Conservation (phyloP, 805 yeast species). For the Kuraishia hungarica region DNA sequence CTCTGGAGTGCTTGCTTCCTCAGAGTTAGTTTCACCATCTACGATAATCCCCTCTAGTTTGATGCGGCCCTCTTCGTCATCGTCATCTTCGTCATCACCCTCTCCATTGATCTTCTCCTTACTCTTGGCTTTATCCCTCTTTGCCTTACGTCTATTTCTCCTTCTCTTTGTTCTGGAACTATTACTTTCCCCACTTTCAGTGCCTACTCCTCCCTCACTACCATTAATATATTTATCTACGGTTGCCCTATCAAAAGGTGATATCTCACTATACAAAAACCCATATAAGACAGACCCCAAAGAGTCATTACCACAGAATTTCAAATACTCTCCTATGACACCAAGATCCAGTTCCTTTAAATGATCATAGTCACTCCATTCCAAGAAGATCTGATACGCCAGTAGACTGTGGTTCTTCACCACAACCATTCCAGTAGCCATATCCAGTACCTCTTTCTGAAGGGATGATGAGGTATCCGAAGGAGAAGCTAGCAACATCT, state of each 20-base stretch:
- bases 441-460: conserved; percentile 36
- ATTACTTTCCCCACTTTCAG: conserved; percentile 9
- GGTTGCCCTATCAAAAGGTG: conserved; percentile 40
- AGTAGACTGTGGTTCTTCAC: conserved; percentile 50
- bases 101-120: conserved; percentile 12
- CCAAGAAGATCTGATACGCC: conserved; percentile 70
- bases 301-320: conserved; percentile 50
- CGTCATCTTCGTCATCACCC: conserved; percentile 13
- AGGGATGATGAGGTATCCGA: conserved; percentile 26
- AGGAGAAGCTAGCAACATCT: conserved; percentile 47
- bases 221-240: conserved; percentile 12
- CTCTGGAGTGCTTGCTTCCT: not conserved
- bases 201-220: not conserved
- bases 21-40: not conserved
- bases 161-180: conserved; percentile 12
- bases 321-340: conserved; percentile 41
- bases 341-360: conserved; percentile 40
- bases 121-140: conserved; percentile 5
- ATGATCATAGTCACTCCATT: conserved; percentile 54
- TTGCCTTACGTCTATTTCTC: conserved; percentile 10
- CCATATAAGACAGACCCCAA: conserved; percentile 52
- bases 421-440: conserved; percentile 66
- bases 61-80: not conserved
- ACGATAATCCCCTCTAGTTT: not conserved
- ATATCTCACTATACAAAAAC: conserved; percentile 57